A percentile compares a stretch with the other conserved stretches of the same genome.
These are phyloP conservation scores for Quercus lobata DNA, from an alignment of 331 rosid species.

Conservation along the genomic window DNA sequence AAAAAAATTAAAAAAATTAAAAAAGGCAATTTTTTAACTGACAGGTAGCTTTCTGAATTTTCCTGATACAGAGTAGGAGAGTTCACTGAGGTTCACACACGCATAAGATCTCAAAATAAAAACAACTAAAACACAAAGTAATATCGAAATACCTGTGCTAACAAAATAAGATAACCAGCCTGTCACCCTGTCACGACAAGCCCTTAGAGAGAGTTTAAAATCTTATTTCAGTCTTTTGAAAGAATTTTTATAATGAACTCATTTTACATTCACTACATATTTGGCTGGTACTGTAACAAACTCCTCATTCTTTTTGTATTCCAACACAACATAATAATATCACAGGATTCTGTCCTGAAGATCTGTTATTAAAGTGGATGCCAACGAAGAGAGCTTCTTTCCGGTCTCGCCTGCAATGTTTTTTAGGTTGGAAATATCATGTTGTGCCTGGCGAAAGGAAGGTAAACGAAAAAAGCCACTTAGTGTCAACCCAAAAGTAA, in stretches of 20 bases:
- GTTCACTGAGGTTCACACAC: constrained; percentile 10
- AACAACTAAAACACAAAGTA: constrained; percentile 13
- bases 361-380: constrained; percentile 79
- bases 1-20: too few species aligned
- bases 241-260: constrained; percentile 26
- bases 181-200: constrained; percentile 33
- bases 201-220: constrained; percentile 15
- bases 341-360: constrained; percentile 84
- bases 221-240: constrained; percentile 33
- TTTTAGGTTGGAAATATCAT: constrained; percentile 82
- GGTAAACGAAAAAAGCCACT: not conserved
- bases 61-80: constrained; percentile 10
- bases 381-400: constrained; percentile 84
- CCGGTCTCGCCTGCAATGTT: constrained; percentile 94
- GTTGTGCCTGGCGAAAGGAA: constrained; percentile 61
- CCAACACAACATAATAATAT: constrained; percentile 27
- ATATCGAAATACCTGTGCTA: constrained; percentile 24
- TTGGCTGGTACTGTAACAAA: constrained; percentile 24
- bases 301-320: constrained; percentile 17
- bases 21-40: not conserved
- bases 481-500: constrained; percentile 4
- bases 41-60: not conserved
- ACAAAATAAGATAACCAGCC: constrained; percentile 36
- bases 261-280: constrained; percentile 38
- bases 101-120: not conserved